Conservation (phyloP, 495 filamentous ascomycete species). For the Hamigera avellanea region DNA sequence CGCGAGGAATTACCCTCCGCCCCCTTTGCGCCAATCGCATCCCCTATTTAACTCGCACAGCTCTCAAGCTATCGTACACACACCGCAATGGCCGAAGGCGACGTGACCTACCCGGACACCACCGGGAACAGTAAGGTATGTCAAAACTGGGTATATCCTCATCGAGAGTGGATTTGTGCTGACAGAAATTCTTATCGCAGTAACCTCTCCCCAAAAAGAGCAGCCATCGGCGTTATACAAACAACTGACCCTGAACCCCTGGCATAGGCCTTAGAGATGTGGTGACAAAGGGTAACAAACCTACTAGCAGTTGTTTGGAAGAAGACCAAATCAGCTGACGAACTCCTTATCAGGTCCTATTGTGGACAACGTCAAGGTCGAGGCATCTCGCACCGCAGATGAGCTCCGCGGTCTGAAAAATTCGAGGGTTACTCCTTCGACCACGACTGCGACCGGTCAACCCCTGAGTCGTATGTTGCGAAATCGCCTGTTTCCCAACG, state of each 20-base stretch:
- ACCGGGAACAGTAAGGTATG: conserved; percentile 32
- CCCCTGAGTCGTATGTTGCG: conserved; percentile 60
- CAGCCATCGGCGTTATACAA: neutral
- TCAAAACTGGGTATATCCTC: conserved; percentile 2
- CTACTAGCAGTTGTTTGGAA: conserved; percentile 8
- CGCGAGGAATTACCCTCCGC: neutral
- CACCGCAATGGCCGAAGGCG: conserved; percentile 18
- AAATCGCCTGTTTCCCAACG: neutral
- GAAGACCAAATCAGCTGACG: neutral
- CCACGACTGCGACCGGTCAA: conserved; percentile 70
- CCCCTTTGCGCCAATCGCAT: conserved; percentile 12
- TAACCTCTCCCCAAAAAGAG: neutral
- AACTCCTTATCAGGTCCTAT: conserved; percentile 48
- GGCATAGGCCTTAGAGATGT: conserved; percentile 1
- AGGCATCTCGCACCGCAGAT: conserved; percentile 54
- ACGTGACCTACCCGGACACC: conserved; percentile 32
- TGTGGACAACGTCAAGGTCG: conserved; percentile 63
- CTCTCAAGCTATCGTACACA: neutral
- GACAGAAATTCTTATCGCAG: conserved; percentile 3
- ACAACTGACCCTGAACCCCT: neutral
- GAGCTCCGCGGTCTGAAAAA: conserved; percentile 70
- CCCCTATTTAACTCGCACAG: neutral
- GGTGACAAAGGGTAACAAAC: conserved; percentile 11
- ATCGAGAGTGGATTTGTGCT: neutral
- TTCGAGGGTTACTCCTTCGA: conserved; percentile 52